Base-by-base conservation (phyloP, 805 yeast genomes). In the Barnettozyma sp. region DNA sequence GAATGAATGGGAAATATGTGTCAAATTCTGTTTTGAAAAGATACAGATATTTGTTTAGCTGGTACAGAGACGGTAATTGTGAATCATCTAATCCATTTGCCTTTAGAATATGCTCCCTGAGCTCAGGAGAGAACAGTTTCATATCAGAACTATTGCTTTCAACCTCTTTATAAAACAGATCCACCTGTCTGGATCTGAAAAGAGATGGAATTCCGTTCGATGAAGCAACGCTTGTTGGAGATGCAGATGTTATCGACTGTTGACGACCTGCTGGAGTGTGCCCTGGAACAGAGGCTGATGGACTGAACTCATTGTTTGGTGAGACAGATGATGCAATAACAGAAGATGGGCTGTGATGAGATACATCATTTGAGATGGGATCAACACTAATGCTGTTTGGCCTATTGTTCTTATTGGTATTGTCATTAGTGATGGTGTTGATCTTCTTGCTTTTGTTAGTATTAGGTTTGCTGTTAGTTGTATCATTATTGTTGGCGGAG, bases 1-100 rank as follows among this genome's bases (percentile, higher is more conserved):
- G 95, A 43, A 88, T 73, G 54, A 87, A 86, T 17, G 94, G 88
- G 59, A 85, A 80, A 54, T 82, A 87, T 38, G 73, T 74, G 61
- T 82, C 82, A 59, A 86, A 87, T 50, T 85, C 87, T 34, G 71
- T 67, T 45, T 76, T 83, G 59, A 77, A 88, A 10, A 87, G 64
- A n/a, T 73, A 68, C 46, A 82, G 71, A 56, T 84, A 88, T 31
- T 75, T 71, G 54, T 85, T 87, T 48, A 88, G 62, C 46, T 87
- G 95, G 16, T 74, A 77, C 33, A 80, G 62, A 8, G 78, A 72
- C 1, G 95, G 95, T 46, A 87, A 79, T 46, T 82, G 78, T 12
- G 68, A 60, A 15, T 72, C 70, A 18, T 66, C 56, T 39, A 82
- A 58, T 43, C 72, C 68, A 52, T 80, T 76, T 21, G 65, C 60